Conservation (phyloP, 2,329 filamentous ascomycete genomes). For the Cladophialophora chaetospira region DNA sequence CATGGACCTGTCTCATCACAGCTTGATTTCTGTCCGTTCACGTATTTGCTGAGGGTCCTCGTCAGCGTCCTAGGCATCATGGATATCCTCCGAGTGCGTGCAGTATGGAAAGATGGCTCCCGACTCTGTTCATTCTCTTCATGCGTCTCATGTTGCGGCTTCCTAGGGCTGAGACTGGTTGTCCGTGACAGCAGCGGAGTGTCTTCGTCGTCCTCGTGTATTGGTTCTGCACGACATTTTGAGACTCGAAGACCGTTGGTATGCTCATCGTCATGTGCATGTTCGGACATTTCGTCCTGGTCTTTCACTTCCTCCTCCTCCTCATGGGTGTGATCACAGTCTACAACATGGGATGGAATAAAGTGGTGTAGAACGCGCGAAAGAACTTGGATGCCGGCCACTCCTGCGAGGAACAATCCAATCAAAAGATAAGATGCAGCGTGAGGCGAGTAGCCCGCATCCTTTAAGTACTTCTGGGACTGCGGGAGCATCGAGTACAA, state of each 20-base stretch:
- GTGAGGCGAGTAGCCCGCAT: constrained; percentile 67
- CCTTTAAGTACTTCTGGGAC: constrained; percentile 73
- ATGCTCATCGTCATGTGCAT: constrained; percentile 33
- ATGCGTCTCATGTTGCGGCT: constrained; percentile 7
- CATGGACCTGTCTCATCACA: constrained; percentile 63
- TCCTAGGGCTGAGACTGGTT: constrained; percentile 18
- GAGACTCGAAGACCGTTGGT: constrained; percentile 25
- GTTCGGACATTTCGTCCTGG: constrained; percentile 29
- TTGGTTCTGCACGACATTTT: constrained; percentile 4
- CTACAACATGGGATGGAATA: constrained; percentile 52
- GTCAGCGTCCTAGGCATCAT: constrained; percentile 40
- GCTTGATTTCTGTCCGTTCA: constrained; percentile 51
- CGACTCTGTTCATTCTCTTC: constrained; percentile 20
- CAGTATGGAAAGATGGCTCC: background rate
- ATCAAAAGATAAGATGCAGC: constrained; percentile 58
- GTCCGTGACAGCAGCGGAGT: constrained; percentile 34
- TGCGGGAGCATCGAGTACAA: constrained; percentile 92
- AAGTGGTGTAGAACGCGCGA: constrained; percentile 49
- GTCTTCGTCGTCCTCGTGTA: constrained; percentile 23
- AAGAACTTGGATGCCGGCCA: constrained; percentile 48
- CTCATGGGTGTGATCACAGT: constrained; percentile 51
- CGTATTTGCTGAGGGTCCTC: constrained; percentile 51
- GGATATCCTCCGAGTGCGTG: constrained; percentile 35
- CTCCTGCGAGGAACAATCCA: constrained; percentile 51
- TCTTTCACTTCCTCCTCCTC: constrained; percentile 38